Evolutionary conservation across 2,329 filamentous ascomycete genomes (phyloP).

Genomic region (Colletotrichum sp.): DNA sequence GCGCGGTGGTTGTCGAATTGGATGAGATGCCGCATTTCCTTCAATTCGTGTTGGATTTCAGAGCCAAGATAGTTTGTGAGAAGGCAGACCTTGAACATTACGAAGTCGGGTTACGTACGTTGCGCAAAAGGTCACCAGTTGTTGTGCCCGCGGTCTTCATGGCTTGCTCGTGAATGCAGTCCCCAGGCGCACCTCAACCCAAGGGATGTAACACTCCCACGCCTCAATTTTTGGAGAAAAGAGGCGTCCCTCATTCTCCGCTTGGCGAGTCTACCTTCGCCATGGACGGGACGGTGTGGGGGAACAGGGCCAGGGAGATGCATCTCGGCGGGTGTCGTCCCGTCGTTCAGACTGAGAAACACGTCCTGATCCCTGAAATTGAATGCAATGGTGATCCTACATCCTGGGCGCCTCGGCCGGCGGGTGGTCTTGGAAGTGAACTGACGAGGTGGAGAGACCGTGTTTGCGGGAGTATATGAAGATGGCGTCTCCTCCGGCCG

Average conservation of each 20-base stretch:
- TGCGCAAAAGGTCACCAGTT: neutral
- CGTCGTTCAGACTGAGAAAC: slow-evolving; percentile 18
- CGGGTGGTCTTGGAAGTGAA: neutral
- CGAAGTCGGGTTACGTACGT: neutral
- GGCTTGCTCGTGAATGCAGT: neutral
- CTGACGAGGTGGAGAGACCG: neutral
- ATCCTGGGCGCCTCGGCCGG: neutral
- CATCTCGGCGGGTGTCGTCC: slow-evolving; percentile 25
- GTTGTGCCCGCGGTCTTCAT: neutral
- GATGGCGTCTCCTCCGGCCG: neutral
- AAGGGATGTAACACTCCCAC: neutral
- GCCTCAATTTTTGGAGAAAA: neutral
- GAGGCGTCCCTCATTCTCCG: slow-evolving; percentile 10
- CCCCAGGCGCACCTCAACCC: neutral
- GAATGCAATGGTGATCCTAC: neutral
- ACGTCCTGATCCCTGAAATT: neutral
- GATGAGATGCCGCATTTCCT: neutral
- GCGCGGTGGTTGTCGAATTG: neutral
- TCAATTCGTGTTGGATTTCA: neutral
- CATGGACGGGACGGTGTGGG: neutral
- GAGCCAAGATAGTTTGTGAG: neutral
- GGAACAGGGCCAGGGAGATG: slow-evolving; percentile 20
- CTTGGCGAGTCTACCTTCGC: neutral
- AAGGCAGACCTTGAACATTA: neutral
- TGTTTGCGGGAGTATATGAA: slow-evolving; percentile 8